phyloP scores from a whole-genome alignment of 2,329 filamentous ascomycete species.

The Rhynchosporium graminicola region DNA sequence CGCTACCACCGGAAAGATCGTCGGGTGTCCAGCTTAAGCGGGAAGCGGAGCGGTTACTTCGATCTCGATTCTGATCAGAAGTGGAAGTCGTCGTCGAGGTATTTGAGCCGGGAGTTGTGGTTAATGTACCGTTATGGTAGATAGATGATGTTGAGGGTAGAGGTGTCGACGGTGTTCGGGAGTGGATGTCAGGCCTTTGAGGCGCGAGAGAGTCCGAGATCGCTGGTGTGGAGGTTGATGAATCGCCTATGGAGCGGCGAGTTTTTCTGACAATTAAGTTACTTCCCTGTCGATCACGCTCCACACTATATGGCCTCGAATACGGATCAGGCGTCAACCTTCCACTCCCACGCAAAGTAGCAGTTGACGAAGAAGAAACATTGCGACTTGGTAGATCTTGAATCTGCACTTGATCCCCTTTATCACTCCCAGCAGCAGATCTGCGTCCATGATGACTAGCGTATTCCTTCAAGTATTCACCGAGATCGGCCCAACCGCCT shows the following conservation, averaged over 20 bases:
- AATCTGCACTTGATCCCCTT: conserved; percentile 58
- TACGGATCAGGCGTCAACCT: conserved; percentile 46
- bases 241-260: conserved; percentile 32
- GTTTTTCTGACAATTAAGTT: conserved; percentile 37
- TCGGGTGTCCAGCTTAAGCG: conserved; percentile 60
- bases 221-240: conserved; percentile 7
- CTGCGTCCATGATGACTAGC: conserved; percentile 87
- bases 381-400: conserved; percentile 50
- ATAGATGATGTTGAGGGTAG: conserved; percentile 19
- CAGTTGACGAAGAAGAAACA: conserved; percentile 31
- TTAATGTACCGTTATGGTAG: conserved; percentile 14
- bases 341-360: conserved; percentile 31
- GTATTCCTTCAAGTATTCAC: conserved; percentile 92
- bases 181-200: not conserved
- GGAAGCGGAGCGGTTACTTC: conserved; percentile 40
- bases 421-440: conserved; percentile 43
- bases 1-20: conserved; percentile 33
- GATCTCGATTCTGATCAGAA: conserved; percentile 9
- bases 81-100: conserved; percentile 11
- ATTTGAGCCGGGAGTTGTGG: conserved; percentile 19
- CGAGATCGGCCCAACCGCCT: conserved; percentile 96
- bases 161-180: conserved; percentile 32
- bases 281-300: conserved; percentile 32
- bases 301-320: conserved; percentile 30
- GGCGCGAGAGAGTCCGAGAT: not conserved